Evolutionary conservation across 768 basidiomycete genomes (phyloP).

Genomic region (Xerocomellus dryophilus): DNA sequence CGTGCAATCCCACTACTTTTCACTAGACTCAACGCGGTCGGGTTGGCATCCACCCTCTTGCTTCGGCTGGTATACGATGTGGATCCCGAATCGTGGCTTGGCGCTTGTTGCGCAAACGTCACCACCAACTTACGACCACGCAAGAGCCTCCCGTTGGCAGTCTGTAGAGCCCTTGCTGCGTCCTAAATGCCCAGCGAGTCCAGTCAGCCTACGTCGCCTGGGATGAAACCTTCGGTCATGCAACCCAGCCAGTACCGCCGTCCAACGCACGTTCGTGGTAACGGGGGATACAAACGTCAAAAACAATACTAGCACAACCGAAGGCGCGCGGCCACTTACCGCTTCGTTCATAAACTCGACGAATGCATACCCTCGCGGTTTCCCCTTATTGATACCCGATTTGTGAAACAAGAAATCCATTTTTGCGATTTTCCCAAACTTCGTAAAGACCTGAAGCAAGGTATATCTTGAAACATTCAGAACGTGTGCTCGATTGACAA

Average conservation of each 20-base stretch:
- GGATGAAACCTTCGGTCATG: constrained; percentile 22
- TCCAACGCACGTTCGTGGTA: constrained; percentile 20
- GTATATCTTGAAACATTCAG: constrained; percentile 58
- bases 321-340: constrained; percentile 52
- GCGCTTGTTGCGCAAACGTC: constrained; percentile 89
- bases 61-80: constrained; percentile 35
- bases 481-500: background rate
- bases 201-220: constrained; percentile 17
- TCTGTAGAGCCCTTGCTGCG: constrained; percentile 70
- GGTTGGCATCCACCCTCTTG: constrained; percentile 56
- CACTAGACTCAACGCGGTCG: constrained; percentile 84
- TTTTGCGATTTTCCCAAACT: constrained; percentile 88
- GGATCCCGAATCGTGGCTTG: constrained; percentile 33
- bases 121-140: constrained; percentile 87
- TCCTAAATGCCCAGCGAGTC: constrained; percentile 54
- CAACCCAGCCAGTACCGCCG: constrained; percentile 15
- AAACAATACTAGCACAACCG: constrained; percentile 18
- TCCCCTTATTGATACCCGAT: constrained; percentile 81
- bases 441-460: constrained; percentile 85
- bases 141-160: constrained; percentile 74
- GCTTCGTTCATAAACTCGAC: constrained; percentile 76
- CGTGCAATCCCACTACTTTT: constrained; percentile 62
- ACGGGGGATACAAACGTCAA: constrained; percentile 27
- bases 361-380: constrained; percentile 94
- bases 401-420: constrained; percentile 97